Base-by-base conservation (phyloP, 305 asterid genomes). In the Solanum hybrid region DNA sequence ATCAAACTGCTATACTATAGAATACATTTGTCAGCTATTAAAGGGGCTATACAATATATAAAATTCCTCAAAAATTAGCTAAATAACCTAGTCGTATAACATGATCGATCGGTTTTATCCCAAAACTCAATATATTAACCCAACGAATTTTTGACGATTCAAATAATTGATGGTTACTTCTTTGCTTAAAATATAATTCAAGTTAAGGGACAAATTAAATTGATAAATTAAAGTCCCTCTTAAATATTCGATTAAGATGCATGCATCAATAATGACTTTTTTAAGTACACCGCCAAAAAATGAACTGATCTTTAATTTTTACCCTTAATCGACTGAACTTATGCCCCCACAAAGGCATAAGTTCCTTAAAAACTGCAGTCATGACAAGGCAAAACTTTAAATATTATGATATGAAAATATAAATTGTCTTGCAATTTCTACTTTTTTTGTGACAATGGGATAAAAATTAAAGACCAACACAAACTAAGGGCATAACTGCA, bases 1-100 rank as follows among this genome's bases (percentile, higher is more conserved):
- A 0, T 0, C 9, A 0, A 35, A 35, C 37, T 0, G 3, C n/a
- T 51, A 51, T 51, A 51, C 66, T 0, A 51, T 51, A 51, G n/a
- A 16, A 51, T 51, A 51, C 66, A 51, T 16, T 51, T 51, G 22
- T 51, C 64, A 51, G 10, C 0, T 51, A 51, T 16, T 51, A 51
- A 51, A 0, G 14, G 13, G 20, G 0, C 66, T 51, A 51, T 51
- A 51, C n/a, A 51, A 51, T 51, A 51, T 51, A 51, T 51, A 51
- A 0, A 0, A 51, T 6, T 51, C 66, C 66, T 51, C 0, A 17
- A 51, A 51, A 51, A 16, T 6, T 16, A 51, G 66, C 66, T 51
- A 51, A 51, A 51, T 51, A 17, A 16, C 66, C 10, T 6, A 6
- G n/a, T 51, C 6, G n/a, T 17, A 51, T 17, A 16, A 6, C 69